Base-by-base conservation (phyloP, 108 stramenopile genomes). In the Skeletonema tropicum region DNA sequence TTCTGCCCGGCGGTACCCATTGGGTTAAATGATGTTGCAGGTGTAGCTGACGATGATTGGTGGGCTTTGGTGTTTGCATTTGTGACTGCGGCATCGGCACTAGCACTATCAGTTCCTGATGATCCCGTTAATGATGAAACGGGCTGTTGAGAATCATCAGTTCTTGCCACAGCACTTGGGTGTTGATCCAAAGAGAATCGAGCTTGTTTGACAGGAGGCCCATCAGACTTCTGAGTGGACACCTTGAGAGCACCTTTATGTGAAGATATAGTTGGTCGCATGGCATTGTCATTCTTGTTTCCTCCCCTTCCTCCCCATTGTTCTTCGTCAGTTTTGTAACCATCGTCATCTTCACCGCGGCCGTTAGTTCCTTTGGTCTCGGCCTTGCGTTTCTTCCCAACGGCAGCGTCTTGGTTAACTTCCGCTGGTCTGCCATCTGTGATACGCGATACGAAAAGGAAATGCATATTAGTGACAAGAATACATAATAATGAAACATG, bases 321-420 rank as follows among this genome's bases (percentile, higher is more conserved):
- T 33, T 79, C 78, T 41, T 79, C 78, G 30, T 79, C 78, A n/a
- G 78, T 79, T 41, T 79, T 79, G 66, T 79, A 79, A 8, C 78
- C 78, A 48, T 69, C 78, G 26, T 79, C 78, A 21, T 72, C 78
- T 29, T 78, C 77, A 59, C 66, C 71, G 35, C 35, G 71, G 36
- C 29, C 71, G 25, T 6, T 62, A 29, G 69, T 42, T 17, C 66
- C 66, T 60, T 70, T 59, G 38, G 35, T 38, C 52, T 55, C 52
- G 23, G 23, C 52, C 66, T 79, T 79, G 26, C 78, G 65, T 57
- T 79, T 79, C 48, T 79, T 79, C 13, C 66, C 71, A 30, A 13
- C 32, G 8, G 32, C 32, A 14, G 32, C 19, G 23, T 39, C 77
- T 21, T 68, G 57, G 30, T 57, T 71, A 13, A 31, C 48, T 21